These are phyloP conservation scores for Neopestalotiopsis sp. DNA, from an alignment of 2,329 filamentous ascomycete genomes.

Conservation along the genomic window DNA sequence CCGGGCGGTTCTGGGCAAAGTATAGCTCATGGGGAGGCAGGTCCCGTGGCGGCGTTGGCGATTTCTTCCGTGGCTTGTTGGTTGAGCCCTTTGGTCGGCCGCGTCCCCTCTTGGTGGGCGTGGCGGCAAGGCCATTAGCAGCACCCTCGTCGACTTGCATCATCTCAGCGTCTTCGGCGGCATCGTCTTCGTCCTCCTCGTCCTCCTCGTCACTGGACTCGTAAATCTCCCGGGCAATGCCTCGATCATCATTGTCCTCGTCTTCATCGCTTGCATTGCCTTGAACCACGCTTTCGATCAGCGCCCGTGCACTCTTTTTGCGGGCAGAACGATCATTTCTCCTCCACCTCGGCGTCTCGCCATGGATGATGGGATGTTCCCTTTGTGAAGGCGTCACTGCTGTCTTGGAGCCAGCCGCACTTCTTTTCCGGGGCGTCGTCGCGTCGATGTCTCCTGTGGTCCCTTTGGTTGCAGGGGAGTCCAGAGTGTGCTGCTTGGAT, in stretches of 20 bases:
- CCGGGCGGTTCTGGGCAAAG: slow-evolving; percentile 89
- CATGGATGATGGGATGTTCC: slow-evolving; percentile 31
- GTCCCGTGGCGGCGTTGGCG: slow-evolving; percentile 80
- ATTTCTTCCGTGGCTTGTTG: slow-evolving; percentile 58
- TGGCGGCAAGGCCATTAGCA: slow-evolving; percentile 35
- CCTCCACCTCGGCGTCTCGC: slow-evolving; percentile 66
- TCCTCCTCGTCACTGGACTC: slow-evolving; percentile 34
- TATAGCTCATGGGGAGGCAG: slow-evolving; percentile 89
- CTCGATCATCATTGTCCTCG: slow-evolving; percentile 77
- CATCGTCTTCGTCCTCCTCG: slow-evolving; percentile 31
- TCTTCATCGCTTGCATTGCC: slow-evolving; percentile 71
- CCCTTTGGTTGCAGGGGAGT: neutral
- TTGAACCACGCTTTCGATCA: slow-evolving; percentile 66
- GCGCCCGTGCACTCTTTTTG: slow-evolving; percentile 23
- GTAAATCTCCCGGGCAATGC: slow-evolving; percentile 66
- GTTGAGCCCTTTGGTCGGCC: slow-evolving; percentile 48
- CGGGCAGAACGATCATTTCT: slow-evolving; percentile 79
- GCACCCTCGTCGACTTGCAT: slow-evolving; percentile 18
- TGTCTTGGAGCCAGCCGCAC: slow-evolving; percentile 7
- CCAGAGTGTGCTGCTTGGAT: neutral
- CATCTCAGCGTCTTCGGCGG: slow-evolving; percentile 25
- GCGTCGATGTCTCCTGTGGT: neutral
- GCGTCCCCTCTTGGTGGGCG: slow-evolving; percentile 55
- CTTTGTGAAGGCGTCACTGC: slow-evolving; percentile 31
- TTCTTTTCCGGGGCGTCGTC: slow-evolving; percentile 7